These are phyloP conservation scores for Spirogloea muscicola DNA, from an alignment of 139 green algal genomes.

Conservation along the genomic window DNA sequence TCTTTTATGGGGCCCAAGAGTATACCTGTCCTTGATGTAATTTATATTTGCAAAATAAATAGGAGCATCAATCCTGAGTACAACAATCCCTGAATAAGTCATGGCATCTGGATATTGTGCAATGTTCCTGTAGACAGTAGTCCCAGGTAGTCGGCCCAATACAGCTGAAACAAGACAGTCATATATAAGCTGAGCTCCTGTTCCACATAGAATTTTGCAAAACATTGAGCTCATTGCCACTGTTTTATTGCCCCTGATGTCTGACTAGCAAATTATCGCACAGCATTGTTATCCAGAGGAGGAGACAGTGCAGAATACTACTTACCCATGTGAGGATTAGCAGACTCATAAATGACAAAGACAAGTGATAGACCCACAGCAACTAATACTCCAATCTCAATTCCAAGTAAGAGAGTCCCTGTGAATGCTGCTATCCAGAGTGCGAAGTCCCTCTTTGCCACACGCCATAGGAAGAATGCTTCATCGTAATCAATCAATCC, in stretches of 20 bases:
- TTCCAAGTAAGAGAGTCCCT: conserved; percentile 60
- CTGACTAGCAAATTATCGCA: no score
- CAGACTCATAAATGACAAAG: conserved; percentile 58
- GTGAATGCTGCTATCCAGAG: conserved; percentile 52
- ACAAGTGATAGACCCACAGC: conserved; percentile 56
- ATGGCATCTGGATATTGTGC: conserved; percentile 72
- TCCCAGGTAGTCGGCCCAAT: conserved; percentile 68
- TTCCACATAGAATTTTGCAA: no score
- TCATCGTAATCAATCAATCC: conserved; percentile 46
- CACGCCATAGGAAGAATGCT: conserved; percentile 49
- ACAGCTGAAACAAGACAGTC: no score
- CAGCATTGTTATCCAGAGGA: no score
- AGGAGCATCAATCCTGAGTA: conserved; percentile 64
- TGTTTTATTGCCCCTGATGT: no score
- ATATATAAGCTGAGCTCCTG: no score
- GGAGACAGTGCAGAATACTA: no score
- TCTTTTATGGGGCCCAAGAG: conserved; percentile 21
- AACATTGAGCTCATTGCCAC: no score
- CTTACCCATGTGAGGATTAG: conserved; percentile 72
- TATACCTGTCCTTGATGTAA: conserved; percentile 58
- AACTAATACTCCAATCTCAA: conserved; percentile 70
- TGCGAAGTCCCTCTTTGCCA: conserved; percentile 39
- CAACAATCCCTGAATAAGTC: conserved; percentile 56
- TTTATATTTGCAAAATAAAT: conserved; percentile 73
- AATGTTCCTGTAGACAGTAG: conserved; percentile 64